phyloP scores from a whole-genome alignment of 495 filamentous ascomycete species.

The Clohesyomyces aquaticus region DNA sequence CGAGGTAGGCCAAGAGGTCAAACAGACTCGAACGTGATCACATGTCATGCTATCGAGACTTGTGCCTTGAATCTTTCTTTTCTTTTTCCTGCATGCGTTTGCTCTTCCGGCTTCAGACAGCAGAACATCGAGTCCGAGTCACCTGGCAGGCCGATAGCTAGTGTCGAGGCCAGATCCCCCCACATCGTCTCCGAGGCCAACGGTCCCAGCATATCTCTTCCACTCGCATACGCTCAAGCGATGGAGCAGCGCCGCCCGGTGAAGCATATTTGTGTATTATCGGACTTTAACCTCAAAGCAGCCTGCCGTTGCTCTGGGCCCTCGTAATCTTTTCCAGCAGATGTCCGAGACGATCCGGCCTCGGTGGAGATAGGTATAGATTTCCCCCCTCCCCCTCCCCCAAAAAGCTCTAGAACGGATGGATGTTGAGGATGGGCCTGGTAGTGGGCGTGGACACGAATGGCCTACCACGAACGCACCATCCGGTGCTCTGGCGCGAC shows the following conservation, averaged over 20 bases:
- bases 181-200: no score
- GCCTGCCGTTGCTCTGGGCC: no score
- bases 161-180: no score
- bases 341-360: constrained; percentile 9
- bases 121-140: no score
- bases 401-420: no score
- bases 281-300: no score
- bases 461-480: constrained; percentile 7
- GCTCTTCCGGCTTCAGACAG: no score
- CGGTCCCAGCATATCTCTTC: not conserved
- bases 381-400: no score
- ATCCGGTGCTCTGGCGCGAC: not conserved
- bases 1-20: constrained; percentile 30
- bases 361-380: no score
- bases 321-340: constrained; percentile 23
- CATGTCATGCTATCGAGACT: constrained; percentile 38
- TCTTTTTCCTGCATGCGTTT: constrained; percentile 4
- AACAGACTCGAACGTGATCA: constrained; percentile 36
- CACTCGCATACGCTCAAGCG: not conserved
- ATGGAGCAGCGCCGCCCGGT: no score
- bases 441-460: constrained; percentile 30
- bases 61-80: constrained; percentile 16
- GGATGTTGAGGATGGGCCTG: no score
- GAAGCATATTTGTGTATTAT: not conserved
- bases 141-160: no score